Base-by-base conservation (phyloP, 164 flowering plant species). In the Berberis vulgaris region DNA sequence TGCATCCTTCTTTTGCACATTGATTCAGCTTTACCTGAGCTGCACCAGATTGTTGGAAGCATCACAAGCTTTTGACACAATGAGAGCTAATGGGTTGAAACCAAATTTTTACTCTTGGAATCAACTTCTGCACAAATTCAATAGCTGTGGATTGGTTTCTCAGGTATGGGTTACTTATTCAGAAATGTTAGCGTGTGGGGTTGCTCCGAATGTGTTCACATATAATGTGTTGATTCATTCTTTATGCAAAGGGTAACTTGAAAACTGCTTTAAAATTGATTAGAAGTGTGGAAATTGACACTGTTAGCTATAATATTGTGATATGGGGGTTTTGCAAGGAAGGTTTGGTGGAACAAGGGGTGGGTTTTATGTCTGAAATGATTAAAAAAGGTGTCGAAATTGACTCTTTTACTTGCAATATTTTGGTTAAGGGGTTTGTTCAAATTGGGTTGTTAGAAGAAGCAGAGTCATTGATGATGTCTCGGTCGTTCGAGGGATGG, bases 281-380 rank as follows among this genome's bases (percentile, higher is more conserved):
- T 60, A 79, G 83, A 69, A 73, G 62, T 61, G 64, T 64, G 40
- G 80, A 70, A 55, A 49, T 72, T 39, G 86, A 90, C 67, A 71
- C 69, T 41, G 87, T 85, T 9, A 83, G 79, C 53, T 90, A 84
- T 72, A 90, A 88, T 68, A 88, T 87, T 39, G 67, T 88, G 6
- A 80, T 87, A n/a, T 80, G 88, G 91, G 98, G 97, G 45, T 74
- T 86, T 63, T 88, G 89, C 65, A 65, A 72, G 66, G 68, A 69
- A 53, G 86, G 83, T 9, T 54, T 73, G 76, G 81, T 72, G 12
- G 56, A 79, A 57, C 71, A 62, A 62, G 94, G 77, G 3, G 69
- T 77, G 65, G 98, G 91, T 59, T 65, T 86, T 59, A 71, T 85
- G 70, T 79, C 90, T 6, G 81, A 81, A 58, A 90, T 90, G 97